Base-by-base conservation (phyloP, 23 red algal genomes). In the Gracilaria gracilis region DNA sequence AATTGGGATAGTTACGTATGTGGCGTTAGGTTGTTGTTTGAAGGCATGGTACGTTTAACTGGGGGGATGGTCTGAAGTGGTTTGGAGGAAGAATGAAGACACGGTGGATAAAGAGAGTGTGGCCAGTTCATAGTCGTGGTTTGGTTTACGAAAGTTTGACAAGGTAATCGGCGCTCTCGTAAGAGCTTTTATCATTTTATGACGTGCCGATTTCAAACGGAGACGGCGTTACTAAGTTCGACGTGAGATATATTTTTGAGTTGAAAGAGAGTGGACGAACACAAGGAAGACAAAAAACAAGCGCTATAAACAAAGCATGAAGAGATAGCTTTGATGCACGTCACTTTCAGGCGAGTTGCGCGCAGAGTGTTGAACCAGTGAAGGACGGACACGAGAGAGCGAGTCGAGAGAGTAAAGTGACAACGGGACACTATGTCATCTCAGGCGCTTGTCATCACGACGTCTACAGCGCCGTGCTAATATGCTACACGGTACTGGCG, bases 161-260 rank as follows among this genome's bases (percentile, higher is more conserved):
- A 34, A 4, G 37, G 64, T 15, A 69, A 9, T 34, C 4, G 3
- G 32, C 32, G 64, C 64, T 69, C 64, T 69, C 64, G 64, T 36
- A 69, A 69, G 32, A 38, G 64, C 64, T 69, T 69, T 69, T 20
- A 69, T 37, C 9, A 69, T 69, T 55, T 55, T 55, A 9, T 55
- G 11, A 11, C 5, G 51, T 55, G 17, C 51, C 9, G 51, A 55
- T 55, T 69, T 69, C 64, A 69, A 69, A 69, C 9, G 9, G 0
- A 32, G 32, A 32, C 32, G 9, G 32, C 0, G 32, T 69, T 37
- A 37, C 9, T 1, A 6, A 13, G 61, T 4, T 28, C 27, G 27
- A 28, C 32, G 33, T 19, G 31, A 69, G 13, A 16, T 2, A 69
- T 33, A 69, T 37, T 19, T 69, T 69, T 69, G 64, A 69, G 64